A percentile compares a stretch with the other conserved stretches of the same genome.
These are phyloP conservation scores for Biscutella laevigata DNA, from an alignment of 441 rosid genomes.

Conservation along the genomic window DNA sequence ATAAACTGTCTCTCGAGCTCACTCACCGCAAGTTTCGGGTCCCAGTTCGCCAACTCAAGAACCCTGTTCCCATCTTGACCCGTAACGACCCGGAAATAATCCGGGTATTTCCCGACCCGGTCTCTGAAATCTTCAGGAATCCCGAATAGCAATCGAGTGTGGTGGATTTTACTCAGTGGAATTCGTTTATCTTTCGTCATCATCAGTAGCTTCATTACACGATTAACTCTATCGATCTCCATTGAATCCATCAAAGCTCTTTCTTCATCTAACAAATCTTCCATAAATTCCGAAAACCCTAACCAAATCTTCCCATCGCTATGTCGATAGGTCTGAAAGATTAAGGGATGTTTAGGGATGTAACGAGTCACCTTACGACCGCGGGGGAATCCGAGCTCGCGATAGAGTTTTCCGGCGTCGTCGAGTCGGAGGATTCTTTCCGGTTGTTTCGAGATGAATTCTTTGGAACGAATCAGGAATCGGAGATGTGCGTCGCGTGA, in stretches of 20 bases:
- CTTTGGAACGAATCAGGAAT: slow-evolving; percentile 49
- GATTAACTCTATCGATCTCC: slow-evolving; percentile 56
- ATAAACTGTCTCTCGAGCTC: slow-evolving; percentile 55
- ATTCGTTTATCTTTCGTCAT: slow-evolving; percentile 60
- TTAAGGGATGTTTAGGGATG: slow-evolving; percentile 49
- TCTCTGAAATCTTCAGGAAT: slow-evolving; percentile 84
- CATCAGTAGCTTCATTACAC: slow-evolving; percentile 61
- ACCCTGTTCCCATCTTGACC: slow-evolving; percentile 53
- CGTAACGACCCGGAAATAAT: slow-evolving; percentile 45
- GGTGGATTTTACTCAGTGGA: slow-evolving; percentile 61
- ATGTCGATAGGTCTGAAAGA: slow-evolving; percentile 55
- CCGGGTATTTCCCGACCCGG: slow-evolving; percentile 49
- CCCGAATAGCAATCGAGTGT: slow-evolving; percentile 58
- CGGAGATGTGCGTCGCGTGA: slow-evolving; percentile 54
- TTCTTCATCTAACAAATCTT: slow-evolving; percentile 52
- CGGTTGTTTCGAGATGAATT: slow-evolving; percentile 57
- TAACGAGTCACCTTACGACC: slow-evolving; percentile 67
- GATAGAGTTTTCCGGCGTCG: slow-evolving; percentile 73
- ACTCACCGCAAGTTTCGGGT: slow-evolving; percentile 49
- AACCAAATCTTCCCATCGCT: slow-evolving; percentile 61
- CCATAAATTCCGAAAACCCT: slow-evolving; percentile 63
- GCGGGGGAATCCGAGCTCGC: slow-evolving; percentile 77
- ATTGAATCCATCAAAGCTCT: slow-evolving; percentile 37
- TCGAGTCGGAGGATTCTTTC: slow-evolving; percentile 57
- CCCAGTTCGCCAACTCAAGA: slow-evolving; percentile 70